Conservation (phyloP, 108 stramenopile species). For the Hondaea fermentalgiana region DNA sequence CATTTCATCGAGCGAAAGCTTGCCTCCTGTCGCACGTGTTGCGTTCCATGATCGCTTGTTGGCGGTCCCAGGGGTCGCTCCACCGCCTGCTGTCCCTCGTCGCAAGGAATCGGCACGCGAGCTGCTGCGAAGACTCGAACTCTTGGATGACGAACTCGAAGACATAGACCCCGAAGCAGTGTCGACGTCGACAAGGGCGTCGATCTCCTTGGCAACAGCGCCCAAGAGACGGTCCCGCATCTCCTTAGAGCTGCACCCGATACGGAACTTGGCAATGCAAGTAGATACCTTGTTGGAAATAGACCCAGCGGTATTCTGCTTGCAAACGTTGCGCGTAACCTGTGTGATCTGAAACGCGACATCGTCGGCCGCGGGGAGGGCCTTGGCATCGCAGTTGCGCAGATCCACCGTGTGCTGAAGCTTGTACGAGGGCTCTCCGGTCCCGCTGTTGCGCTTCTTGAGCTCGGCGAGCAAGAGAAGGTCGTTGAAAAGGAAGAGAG, state of each 20-base stretch:
- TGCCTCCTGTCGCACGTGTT: background rate
- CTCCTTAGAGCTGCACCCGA: background rate
- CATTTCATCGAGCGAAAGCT: slow-evolving; percentile 3
- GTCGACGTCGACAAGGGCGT: background rate
- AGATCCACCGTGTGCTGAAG: background rate
- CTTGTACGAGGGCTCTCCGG: background rate
- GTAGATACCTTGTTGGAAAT: background rate
- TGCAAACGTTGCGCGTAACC: background rate
- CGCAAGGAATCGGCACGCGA: too few species aligned
- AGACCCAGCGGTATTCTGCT: background rate
- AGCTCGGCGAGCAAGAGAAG: background rate
- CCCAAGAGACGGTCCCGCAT: background rate
- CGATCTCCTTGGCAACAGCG: background rate
- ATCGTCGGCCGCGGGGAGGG: background rate
- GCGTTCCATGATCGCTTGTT: background rate
- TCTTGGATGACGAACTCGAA: background rate
- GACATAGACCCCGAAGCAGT: background rate
- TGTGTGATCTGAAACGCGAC: background rate
- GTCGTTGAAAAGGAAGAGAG: background rate
- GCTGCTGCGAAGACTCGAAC: too few species aligned
- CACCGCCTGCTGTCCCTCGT: too few species aligned
- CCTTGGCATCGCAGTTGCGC: background rate
- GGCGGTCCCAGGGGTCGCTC: too few species aligned
- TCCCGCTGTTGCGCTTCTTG: background rate
- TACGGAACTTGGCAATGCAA: background rate